Base-by-base conservation (phyloP, 2,329 filamentous ascomycete species). In the Fusarium hostae region DNA sequence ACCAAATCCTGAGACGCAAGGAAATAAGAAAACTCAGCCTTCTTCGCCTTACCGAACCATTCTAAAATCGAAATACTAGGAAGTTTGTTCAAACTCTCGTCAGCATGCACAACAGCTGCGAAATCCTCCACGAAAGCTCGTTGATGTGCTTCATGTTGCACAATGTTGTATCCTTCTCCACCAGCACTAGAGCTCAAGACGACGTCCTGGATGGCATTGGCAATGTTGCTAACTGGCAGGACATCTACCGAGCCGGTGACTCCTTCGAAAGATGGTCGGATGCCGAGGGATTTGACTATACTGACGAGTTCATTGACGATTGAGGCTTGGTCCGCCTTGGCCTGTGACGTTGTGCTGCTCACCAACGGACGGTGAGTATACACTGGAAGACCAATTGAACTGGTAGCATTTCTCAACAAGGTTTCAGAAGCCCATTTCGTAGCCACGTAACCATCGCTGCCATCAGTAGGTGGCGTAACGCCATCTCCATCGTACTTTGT, bases 191-290 rank as follows among this genome's bases (percentile, higher is more conserved):
- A 57, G 18, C 18, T 18, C 2, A 47, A 0, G 24, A 20, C 20
- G 7, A 2, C 0, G 1, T 37, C 3, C 0, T 35, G 54, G 4
- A 48, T 39, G 0, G 9, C 9, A 0, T 1, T 7, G 18, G 24
- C 32, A 6, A 57, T 28, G 7, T 12, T 9, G 3, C 9, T 2
- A 3, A 22, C 16, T 0, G 32, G 32, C 0, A 57, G 34, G 6
- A 57, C 18, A 48, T 57, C 30, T 1, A 57, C 54, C 13, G 40
- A 48, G 10, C 54, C 54, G 0, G 12, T 8, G 34, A 57, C 54
- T 0, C 41, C 40, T 1, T 48, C 30, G 3, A 48, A 48, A 7
- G 41, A 13, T n/a, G 54, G 54, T 8, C 32, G 54, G 9, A 57
- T 8, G 5, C 41, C 22, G 0, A 47, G 15, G 0, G 18, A 28